Evolutionary conservation across 768 basidiomycete species (phyloP).

Genomic region (Mycena floridula): DNA sequence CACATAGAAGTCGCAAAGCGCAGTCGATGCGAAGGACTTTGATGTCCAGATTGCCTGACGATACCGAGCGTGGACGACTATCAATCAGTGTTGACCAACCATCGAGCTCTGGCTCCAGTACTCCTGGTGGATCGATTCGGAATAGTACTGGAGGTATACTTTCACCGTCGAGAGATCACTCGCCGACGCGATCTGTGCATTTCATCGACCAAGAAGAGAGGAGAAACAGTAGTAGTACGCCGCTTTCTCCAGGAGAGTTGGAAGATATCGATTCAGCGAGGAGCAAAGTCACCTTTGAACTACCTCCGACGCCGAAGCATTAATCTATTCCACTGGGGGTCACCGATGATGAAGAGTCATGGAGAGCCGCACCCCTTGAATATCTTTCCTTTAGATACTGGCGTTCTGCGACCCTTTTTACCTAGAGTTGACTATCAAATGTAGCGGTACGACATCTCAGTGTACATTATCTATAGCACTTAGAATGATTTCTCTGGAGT

Average conservation of each 20-base stretch:
- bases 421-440: no score
- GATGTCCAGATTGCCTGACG: constrained; percentile 1
- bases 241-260: neutral
- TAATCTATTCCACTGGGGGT: no score
- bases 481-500: no score
- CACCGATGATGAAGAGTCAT: no score
- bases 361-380: no score
- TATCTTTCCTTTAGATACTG: no score
- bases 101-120: neutral
- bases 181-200: constrained; percentile 5
- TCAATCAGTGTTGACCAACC: neutral
- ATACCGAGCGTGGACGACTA: neutral
- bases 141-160: neutral
- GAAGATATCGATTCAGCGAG: neutral
- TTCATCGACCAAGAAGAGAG: constrained; percentile 6
- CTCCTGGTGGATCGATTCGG: neutral
- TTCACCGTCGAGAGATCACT: constrained; percentile 7
- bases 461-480: no score
- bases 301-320: neutral
- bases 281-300: neutral
- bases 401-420: no score
- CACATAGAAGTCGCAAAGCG: constrained; percentile 1
- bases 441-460: no score
- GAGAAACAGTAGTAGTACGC: neutral
- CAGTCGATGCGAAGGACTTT: constrained; percentile 3